These are phyloP conservation scores for Dictyostelium brefeldianum DNA, from an alignment of 78 protist genomes.

Conservation along the genomic window DNA sequence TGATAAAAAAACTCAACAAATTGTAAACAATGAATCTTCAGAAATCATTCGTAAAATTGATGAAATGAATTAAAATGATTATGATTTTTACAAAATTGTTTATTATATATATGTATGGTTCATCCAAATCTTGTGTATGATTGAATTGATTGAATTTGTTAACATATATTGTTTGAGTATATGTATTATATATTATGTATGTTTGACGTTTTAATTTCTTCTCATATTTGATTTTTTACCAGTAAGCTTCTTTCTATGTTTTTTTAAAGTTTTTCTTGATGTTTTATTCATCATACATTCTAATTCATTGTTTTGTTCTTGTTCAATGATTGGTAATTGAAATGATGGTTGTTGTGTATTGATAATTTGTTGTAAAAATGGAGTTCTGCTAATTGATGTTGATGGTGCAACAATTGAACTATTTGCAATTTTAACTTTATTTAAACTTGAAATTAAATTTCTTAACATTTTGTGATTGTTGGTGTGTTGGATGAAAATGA, in stretches of 20 bases:
- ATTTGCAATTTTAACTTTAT: neutral
- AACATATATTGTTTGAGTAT: too few relatives aligned
- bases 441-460: constrained; percentile 8
- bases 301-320: neutral
- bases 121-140: too few relatives aligned
- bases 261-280: constrained; percentile 50
- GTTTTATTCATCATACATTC: constrained; percentile 65
- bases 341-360: neutral
- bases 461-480: constrained; percentile 16
- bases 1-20: constrained; percentile 69
- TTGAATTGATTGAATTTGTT: too few relatives aligned
- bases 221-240: constrained; percentile 56
- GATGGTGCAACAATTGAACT: neutral
- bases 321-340: neutral
- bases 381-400: neutral
- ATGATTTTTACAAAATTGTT: too few relatives aligned
- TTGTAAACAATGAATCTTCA: constrained; percentile 94
- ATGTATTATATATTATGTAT: too few relatives aligned
- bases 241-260: constrained; percentile 26
- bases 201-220: neutral
- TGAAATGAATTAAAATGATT: constrained; percentile 84
- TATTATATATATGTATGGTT: too few relatives aligned
- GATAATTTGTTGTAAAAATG: constrained; percentile 16
- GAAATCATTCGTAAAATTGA: constrained; percentile 92
- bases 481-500: too few relatives aligned